Evolutionary conservation across 78 protist genomes (phyloP), one percentile per base, ranked within the genome.

Genomic region (Chrysochromulina parva): DNA sequence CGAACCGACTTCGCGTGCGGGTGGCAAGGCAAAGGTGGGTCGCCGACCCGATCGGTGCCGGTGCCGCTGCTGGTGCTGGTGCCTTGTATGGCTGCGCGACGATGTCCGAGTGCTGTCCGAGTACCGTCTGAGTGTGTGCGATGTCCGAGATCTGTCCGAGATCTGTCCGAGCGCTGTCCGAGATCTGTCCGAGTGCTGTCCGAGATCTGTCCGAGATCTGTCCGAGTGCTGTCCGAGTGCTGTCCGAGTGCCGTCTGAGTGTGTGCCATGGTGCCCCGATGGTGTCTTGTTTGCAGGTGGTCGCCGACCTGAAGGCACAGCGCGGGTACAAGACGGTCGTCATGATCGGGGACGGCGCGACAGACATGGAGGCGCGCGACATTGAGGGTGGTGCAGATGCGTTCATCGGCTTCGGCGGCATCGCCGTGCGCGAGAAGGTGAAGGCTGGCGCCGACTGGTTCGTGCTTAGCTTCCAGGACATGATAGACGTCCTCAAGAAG

Each of bases 321-420:
- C 38, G 14, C 24, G 74, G 67, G 47, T 53, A n/a, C 54, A 3
- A 10, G 10, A 57, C 91, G 13, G 71, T 93, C 20, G 85, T 88
- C 19, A 91, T 94, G 94, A 57, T 93, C 19, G 95, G 95, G 47
- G 95, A 93, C 82, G 95, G 95, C 55, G 93, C 85, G 26, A 93
- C 95, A 1, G 95, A 93, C 60, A 69, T 90, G 81, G 95, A 93
- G 60, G 95, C 95, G 11, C 17, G 89, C 14, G 88, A 86, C 7
- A 89, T 92, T 1, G 92, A 88, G 2, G 58, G 47, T 0, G 78
- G 65, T 16, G 78, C 78, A 4, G 89, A 82, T 73, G 82, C 89
- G 38, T 93, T 93, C 89, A 90, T 93, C 17, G 95, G 95, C 55
- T 93, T 76, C 59, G 95, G 95, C 0, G 95, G 93, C n/a, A 47